Percentiles rank a stretch among this genome's conserved stretches.
These are phyloP conservation scores for Scedosporium apiospermum DNA, from an alignment of 2,329 filamentous ascomycete species.

Conservation along the genomic window DNA sequence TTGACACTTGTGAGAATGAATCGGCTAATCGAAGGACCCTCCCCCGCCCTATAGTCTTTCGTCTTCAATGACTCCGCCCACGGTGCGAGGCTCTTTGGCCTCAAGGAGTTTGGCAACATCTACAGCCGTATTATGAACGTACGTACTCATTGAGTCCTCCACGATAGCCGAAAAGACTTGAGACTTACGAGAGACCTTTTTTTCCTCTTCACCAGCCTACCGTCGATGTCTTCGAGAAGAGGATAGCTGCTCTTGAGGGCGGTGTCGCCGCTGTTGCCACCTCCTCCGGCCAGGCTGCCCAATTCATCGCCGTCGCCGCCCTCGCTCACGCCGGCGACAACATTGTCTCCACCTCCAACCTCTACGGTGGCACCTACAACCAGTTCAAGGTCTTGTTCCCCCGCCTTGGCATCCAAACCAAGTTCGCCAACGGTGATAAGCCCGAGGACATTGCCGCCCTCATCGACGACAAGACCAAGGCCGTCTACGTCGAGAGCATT, in stretches of 20 bases:
- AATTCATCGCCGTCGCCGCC: slow-evolving; percentile 80
- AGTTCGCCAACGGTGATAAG: slow-evolving; percentile 76
- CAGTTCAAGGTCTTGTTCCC: slow-evolving; percentile 89
- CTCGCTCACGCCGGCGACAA: slow-evolving; percentile 88
- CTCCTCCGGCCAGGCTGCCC: slow-evolving; percentile 79
- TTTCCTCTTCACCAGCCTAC: slow-evolving; percentile 54
- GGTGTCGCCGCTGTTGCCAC: slow-evolving; percentile 79
- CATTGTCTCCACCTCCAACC: slow-evolving; percentile 80
- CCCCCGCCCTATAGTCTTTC: slow-evolving; percentile 53
- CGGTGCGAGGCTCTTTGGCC: slow-evolving; percentile 85
- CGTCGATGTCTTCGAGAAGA: slow-evolving; percentile 92
- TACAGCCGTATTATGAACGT: slow-evolving; percentile 96
- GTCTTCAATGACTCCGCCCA: slow-evolving; percentile 95
- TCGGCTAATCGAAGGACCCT: not conserved
- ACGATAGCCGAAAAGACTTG: not conserved
- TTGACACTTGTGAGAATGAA: slow-evolving; percentile 8
- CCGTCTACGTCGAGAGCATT: slow-evolving; percentile 83
- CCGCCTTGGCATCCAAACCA: slow-evolving; percentile 77
- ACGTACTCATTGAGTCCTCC: slow-evolving; percentile 18
- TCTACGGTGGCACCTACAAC: slow-evolving; percentile 95
- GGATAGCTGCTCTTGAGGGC: slow-evolving; percentile 89
- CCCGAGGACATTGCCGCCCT: slow-evolving; percentile 67
- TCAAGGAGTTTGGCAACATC: slow-evolving; percentile 96
- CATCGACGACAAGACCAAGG: slow-evolving; percentile 91
- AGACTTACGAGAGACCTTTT: not conserved